Evolutionary conservation across 2,329 filamentous ascomycete genomes (phyloP), one percentile per base, ranked within the genome.

Genomic region (Fusarium graminum): DNA sequence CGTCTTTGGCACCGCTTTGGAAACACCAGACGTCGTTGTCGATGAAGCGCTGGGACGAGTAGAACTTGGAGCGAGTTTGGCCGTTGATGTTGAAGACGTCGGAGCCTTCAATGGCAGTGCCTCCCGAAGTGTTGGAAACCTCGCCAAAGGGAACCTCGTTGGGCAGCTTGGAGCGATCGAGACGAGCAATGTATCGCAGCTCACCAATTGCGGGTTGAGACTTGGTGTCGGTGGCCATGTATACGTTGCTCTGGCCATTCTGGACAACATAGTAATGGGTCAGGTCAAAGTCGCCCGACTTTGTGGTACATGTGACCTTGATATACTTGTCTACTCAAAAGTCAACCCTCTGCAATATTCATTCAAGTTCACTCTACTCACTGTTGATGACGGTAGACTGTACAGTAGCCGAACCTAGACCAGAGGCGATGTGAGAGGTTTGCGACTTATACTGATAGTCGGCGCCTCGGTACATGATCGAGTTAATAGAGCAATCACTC

Each of bases 31-130:
- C 82, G 42, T 85, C 79, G 68, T 90, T 88, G 73, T 91, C 89
- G 72, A 91, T 90, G 76, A 90, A 91, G n/a, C 88, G 83, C 63
- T 89, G 81, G 59, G 85, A 88, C 3, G 86, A 89, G 78, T 89
- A 91, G 80, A 91, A 91, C 75, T 91, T 91, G 76, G 85, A 88
- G 38, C 88, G 84, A 0, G 88, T 91, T 74, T 91, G 79, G 22
- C 87, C 85, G 64, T 80, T 76, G 42, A 91, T 86, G 10, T 87
- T 60, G 71, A 84, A 91, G 56, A 86, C 84, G 58, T 87, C 85
- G 1, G 81, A 83, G 40, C 82, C 88, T 73, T 90, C 88, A 50
- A 90, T 75, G 3, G 84, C 80, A 36, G 65, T 56, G 29, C 82
- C 82, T 28, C 81, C 82, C 3, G 76, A 77, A 1, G 86, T 90